Percentiles rank a stretch among this genome's conserved stretches.
Evolutionary conservation across 2,329 filamentous ascomycete genomes (phyloP).

Genomic region (Pestalotiopsis sp.): DNA sequence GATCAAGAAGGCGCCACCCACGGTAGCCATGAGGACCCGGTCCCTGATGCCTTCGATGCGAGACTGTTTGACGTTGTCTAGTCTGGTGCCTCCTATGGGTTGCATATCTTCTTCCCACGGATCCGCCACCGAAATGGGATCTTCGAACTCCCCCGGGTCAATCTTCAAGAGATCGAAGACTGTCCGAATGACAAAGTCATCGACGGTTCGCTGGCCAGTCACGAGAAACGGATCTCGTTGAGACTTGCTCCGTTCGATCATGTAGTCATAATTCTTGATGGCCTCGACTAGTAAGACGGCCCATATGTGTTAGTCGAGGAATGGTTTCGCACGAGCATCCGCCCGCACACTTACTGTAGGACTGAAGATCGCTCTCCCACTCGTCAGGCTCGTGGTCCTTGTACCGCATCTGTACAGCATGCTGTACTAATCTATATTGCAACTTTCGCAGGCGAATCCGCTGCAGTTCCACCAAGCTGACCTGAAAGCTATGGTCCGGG

Average conservation of each 20-base stretch:
- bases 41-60: conserved; percentile 5
- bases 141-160: background rate
- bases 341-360: conserved; percentile 3
- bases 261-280: conserved; percentile 20
- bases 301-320: background rate
- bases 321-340: background rate
- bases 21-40: conserved; percentile 10
- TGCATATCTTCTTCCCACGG: conserved; percentile 13
- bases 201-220: conserved; percentile 16
- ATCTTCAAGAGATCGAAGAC: background rate
- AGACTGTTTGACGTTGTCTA: conserved; percentile 1
- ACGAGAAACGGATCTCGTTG: conserved; percentile 17
- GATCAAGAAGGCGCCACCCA: conserved; percentile 19
- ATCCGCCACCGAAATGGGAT: background rate
- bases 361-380: conserved; percentile 12
- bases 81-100: conserved; percentile 15
- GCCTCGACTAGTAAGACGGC: conserved; percentile 13
- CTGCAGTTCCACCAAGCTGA: conserved; percentile 20
- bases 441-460: conserved; percentile 17
- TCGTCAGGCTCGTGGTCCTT: background rate
- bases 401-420: conserved; percentile 2
- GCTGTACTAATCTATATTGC: conserved; percentile 14
- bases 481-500: background rate
- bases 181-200: conserved; percentile 16
- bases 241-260: conserved; percentile 15